These are phyloP conservation scores for Rhodotorula sp. DNA, from an alignment of 1,284 basidiomycete species.

Conservation along the genomic window DNA sequence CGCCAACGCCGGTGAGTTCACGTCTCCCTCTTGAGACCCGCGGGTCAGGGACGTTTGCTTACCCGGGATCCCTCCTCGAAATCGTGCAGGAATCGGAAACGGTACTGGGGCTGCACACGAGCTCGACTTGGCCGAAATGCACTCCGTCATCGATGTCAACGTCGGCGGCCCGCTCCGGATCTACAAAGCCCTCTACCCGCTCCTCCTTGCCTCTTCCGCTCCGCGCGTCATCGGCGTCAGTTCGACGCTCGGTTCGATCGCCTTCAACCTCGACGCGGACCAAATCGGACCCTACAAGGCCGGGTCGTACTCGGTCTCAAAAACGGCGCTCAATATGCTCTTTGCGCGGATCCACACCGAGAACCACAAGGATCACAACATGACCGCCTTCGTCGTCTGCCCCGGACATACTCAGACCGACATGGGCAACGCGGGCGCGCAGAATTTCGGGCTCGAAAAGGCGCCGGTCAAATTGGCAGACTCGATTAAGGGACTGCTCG, in stretches of 20 bases:
- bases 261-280: not conserved
- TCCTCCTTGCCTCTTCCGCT: slow-evolving; percentile 9
- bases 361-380: not conserved
- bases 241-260: slow-evolving; percentile 5
- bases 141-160: slow-evolving; percentile 23
- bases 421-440: slow-evolving; percentile 10
- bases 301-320: slow-evolving; percentile 1
- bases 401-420: slow-evolving; percentile 13
- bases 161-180: slow-evolving; percentile 19
- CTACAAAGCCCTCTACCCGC: slow-evolving; percentile 20
- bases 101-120: not conserved
- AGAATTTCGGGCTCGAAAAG: not conserved
- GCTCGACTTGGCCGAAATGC: not conserved
- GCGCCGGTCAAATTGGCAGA: slow-evolving; percentile 14
- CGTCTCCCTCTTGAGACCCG: not conserved
- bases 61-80: not conserved
- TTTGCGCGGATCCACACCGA: not conserved
- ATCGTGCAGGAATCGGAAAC: slow-evolving; percentile 11
- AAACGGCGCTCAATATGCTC: slow-evolving; percentile 9
- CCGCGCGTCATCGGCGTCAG: slow-evolving; percentile 25
- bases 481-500: not conserved
- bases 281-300: not conserved
- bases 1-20: slow-evolving; percentile 27
- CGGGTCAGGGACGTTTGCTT: too few relatives aligned
- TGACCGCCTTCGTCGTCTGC: not conserved